Evolutionary conservation across 2,329 filamentous ascomycete genomes (phyloP), one percentile per base, ranked within the genome.

Genomic region (Trichoderma koningiopsis): DNA sequence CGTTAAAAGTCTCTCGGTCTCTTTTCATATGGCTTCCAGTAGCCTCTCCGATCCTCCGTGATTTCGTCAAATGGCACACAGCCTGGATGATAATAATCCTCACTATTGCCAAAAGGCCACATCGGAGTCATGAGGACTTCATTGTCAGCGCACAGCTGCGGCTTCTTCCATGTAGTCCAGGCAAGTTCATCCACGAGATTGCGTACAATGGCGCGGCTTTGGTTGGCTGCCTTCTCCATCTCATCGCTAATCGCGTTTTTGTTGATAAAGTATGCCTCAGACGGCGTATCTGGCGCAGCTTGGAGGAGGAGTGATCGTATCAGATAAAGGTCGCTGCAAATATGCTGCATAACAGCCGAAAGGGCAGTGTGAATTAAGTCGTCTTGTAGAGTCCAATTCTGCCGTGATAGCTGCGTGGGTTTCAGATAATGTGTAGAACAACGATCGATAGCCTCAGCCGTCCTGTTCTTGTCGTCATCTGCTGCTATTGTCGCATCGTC

Each of bases 41-140:
- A 79, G 6, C 64, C 70, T 22, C 57, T 65, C 33, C 71, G 60
- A 4, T 61, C 59, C 3, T 57, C 16, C n/a, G 57, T 66, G 5
- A 77, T 80, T 5, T 73, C 67, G 4, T 74, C 70, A 2, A 76
- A 70, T 3, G 76, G 71, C n/a, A 74, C 74, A 27, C 79, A 81
- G 2, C 73, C 78, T 0, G 78, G 79, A 14, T 74, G 63, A 74
- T 76, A 82, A 72, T 88, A 86, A 73, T 91, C 88, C 31, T 87
- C 81, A 0, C 78, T 74, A 0, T 78, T 81, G 0, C 88, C 88
- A 75, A 84, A 80, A 0, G 88, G 89, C 88, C 88, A 91, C 74
- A 91, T 89, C 1, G 88, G 87, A n/a, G 90, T 80, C 57, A 87
- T 83, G 71, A 88, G 88, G 3, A 89, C 76, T 76, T 91, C 84